Conservation (phyloP, 2,329 filamentous ascomycete species). For the Cladosporium sp. region DNA sequence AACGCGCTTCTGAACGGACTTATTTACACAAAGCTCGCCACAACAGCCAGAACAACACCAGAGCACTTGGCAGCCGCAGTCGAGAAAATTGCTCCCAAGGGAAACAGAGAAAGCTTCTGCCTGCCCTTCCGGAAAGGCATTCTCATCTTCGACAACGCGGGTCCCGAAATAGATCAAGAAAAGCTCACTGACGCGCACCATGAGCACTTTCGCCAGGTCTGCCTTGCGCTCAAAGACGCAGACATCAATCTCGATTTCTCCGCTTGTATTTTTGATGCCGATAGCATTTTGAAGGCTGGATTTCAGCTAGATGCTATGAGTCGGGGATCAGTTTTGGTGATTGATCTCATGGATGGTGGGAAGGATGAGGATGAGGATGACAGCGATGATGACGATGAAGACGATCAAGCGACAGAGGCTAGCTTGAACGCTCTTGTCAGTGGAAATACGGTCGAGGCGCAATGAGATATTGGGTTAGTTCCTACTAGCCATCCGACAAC, state of each 20-base stretch:
- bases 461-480: no score
- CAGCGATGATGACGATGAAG: neutral
- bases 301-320: constrained; percentile 10
- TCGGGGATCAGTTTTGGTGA: constrained; percentile 1
- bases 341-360: constrained; percentile 3
- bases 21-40: constrained; percentile 1
- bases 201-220: constrained; percentile 8
- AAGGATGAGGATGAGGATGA: neutral
- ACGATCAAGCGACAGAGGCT: neutral
- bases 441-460: neutral
- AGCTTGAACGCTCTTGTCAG: neutral
- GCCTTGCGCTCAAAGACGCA: constrained; percentile 2
- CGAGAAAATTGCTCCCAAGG: neutral
- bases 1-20: neutral
- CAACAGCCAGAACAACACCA: neutral
- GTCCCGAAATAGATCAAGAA: neutral
- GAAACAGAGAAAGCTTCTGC: neutral
- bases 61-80: neutral
- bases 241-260: constrained; percentile 9
- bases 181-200: neutral
- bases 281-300: neutral
- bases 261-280: constrained; percentile 9
- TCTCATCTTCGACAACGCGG: constrained; percentile 1
- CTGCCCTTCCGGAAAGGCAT: constrained; percentile 6
- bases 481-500: no score